Evolutionary conservation across 805 yeast genomes (phyloP), one percentile per base, ranked within the genome.

Genomic region (Saturnispora hagleri): DNA sequence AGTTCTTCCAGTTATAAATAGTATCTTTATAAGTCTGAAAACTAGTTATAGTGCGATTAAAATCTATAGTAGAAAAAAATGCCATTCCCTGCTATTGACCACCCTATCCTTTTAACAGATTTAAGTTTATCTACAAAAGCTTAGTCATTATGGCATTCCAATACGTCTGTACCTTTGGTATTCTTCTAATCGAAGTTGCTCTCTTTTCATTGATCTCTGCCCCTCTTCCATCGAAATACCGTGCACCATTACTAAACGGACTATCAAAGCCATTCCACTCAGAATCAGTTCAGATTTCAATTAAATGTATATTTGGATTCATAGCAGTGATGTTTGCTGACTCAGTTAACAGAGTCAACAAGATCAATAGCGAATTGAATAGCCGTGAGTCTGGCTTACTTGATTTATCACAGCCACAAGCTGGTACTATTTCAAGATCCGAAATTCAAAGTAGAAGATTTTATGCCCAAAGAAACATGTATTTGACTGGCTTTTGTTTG

Each of bases 401-500:
- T 28, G 44, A 40, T 57, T 2, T 59, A 17, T 31, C 60, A 8
- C 54, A 60, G 5, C 33, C 60, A 10, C 54, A 60, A 5, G 53
- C 51, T 44, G 64, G 48, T 61, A 64, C 48, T 67, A 69, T 45
- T 61, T 91, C 86, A 60, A 76, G 96, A 53, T 72, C 89, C 20
- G 98, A 93, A 63, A 75, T 86, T 51, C 89, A 86, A 68, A 93
- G 97, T 22, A 80, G 97, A 69, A 79, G 89, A 63, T 93, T 93
- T 69, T 90, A 90, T 64, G 89, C 97, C 20, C 99, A 93, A 72
- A 82, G 99, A 72, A 93, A 93, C 74, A 81, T 89, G 84, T 93
- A 93, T 62, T 75, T 93, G 48, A 89, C 97, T 59, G 99, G 99
- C 1, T 89, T 90, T 70, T 89, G 98, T 2, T 77, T 93, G 66